A percentile compares a stretch with the other conserved stretches of the same genome.
Evolutionary conservation across 768 basidiomycete genomes (phyloP).

Genomic region (Amanita subjunquillea): DNA sequence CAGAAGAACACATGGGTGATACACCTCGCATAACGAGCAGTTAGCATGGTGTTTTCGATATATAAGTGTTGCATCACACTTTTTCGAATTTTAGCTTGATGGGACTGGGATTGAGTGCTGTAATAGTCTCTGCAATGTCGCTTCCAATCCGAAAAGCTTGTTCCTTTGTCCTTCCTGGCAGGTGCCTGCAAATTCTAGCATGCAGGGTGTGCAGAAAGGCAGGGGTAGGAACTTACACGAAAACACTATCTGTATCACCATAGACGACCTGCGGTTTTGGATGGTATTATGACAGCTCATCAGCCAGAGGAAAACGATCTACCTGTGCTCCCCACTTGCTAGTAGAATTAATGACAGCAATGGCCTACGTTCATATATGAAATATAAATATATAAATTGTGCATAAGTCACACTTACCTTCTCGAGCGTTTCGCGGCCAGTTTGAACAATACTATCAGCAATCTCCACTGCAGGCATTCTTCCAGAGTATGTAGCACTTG

Average conservation of each 20-base stretch:
- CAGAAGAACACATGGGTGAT: conserved; percentile 88
- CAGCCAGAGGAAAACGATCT: not conserved
- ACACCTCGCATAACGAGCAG: conserved; percentile 56
- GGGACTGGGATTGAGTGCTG: conserved; percentile 78
- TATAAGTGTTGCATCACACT: conserved; percentile 38
- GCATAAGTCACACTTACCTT: conserved; percentile 42
- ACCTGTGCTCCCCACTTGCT: conserved; percentile 79
- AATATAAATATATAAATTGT: not conserved
- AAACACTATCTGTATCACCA: conserved; percentile 95
- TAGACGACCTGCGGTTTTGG: conserved; percentile 61
- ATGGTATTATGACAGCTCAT: not conserved
- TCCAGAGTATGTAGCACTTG: conserved; percentile 88
- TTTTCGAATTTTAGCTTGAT: conserved; percentile 98
- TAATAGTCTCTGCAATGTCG: conserved; percentile 86
- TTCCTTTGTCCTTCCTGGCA: conserved; percentile 86
- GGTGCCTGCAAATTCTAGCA: conserved; percentile 29
- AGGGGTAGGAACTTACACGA: conserved; percentile 39
- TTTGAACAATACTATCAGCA: conserved; percentile 96
- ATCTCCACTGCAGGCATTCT: conserved; percentile 98
- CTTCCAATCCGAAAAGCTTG: conserved; percentile 90
- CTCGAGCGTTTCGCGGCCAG: conserved; percentile 89
- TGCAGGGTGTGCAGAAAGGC: not conserved
- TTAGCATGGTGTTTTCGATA: not conserved
- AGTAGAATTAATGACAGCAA: conserved; percentile 63
- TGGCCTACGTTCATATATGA: conserved; percentile 46